Base-by-base conservation (phyloP, 352 stramenopile genomes). In the Globisporangium sylvaticum region DNA sequence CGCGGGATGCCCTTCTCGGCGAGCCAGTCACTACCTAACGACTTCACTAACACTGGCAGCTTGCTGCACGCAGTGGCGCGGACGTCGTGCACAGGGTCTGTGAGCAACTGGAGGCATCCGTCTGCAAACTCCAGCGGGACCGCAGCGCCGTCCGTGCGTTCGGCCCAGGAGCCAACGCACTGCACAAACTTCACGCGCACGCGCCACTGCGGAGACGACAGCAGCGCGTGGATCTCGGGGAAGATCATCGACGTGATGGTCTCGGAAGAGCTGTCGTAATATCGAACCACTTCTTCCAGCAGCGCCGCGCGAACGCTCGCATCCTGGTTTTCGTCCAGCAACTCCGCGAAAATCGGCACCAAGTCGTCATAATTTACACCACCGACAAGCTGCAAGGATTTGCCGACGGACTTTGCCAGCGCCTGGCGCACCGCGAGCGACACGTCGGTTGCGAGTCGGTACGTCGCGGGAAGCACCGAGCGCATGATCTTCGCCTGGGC, bases 131-230 rank as follows among this genome's bases (percentile, higher is more conserved):
- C 83, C 3, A 77, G 46, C 32, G 85, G 83, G 14, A 93, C 74
- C 50, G 73, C 58, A 8, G 79, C 74, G 4, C 80, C 81, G 61
- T 93, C 83, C 0, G 77, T 73, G 57, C 84, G 84, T 60, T 89
- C 84, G 4, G 84, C 83, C 87, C 87, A 96, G 4, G 87, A 84
- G 52, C 77, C 84, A 44, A 96, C 83, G 58, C 88, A 93, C 69
- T 96, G 79, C 44, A 94, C 84, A 74, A 90, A 94, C 58, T 94
- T 92, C 25, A 96, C 81, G 22, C 88, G 88, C 24, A 94, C 83
- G 58, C 88, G 85, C 88, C 88, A 96, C 64, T 90, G 81, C 14
- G 75, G 66, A n/a, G 87, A 93, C 37, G 80, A 75, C 32, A 73
- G 74, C 10, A 95, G 74, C 8, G 81, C 79, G 66, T 90, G 78